These are phyloP conservation scores for Kodamaea neixiangensis DNA, from an alignment of 805 yeast genomes.

Conservation along the genomic window DNA sequence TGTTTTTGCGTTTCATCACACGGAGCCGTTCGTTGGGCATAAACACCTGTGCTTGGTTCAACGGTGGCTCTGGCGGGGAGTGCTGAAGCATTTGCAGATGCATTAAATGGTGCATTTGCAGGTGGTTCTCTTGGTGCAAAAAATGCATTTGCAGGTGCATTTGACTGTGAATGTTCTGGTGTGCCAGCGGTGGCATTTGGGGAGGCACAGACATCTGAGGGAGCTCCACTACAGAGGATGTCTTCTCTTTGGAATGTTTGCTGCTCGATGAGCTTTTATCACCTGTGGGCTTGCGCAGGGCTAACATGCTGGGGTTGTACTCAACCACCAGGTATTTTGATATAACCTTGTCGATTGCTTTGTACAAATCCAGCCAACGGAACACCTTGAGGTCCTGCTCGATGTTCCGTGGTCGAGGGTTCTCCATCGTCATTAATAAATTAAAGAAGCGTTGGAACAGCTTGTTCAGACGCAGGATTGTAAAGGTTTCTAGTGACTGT, in stretches of 20 bases:
- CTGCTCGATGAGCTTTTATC: background rate
- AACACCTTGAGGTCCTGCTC: constrained; percentile 73
- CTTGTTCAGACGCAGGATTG: constrained; percentile 51
- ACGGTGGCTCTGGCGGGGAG: background rate
- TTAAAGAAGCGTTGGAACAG: constrained; percentile 27
- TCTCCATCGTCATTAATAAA: constrained; percentile 58
- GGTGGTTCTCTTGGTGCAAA: background rate
- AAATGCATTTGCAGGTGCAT: background rate
- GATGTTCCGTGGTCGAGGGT: constrained; percentile 68
- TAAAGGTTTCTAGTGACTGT: constrained; percentile 62
- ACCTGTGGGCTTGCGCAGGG: background rate
- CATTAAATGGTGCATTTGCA: constrained; percentile 2
- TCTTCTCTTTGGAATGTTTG: background rate
- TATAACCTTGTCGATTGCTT: constrained; percentile 57
- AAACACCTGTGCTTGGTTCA: constrained; percentile 14
- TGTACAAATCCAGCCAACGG: constrained; percentile 54
- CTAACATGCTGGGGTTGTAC: background rate
- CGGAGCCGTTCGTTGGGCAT: constrained; percentile 29
- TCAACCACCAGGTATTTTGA: constrained; percentile 47
- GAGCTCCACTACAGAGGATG: background rate
- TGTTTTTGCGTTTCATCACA: constrained; percentile 23
- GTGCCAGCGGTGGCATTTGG: background rate
- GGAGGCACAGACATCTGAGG: background rate
- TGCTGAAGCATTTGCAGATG: background rate
- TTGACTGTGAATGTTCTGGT: background rate